Evolutionary conservation across 345 rosid genomes (phyloP).

Genomic region (Nephelium lappaceum): DNA sequence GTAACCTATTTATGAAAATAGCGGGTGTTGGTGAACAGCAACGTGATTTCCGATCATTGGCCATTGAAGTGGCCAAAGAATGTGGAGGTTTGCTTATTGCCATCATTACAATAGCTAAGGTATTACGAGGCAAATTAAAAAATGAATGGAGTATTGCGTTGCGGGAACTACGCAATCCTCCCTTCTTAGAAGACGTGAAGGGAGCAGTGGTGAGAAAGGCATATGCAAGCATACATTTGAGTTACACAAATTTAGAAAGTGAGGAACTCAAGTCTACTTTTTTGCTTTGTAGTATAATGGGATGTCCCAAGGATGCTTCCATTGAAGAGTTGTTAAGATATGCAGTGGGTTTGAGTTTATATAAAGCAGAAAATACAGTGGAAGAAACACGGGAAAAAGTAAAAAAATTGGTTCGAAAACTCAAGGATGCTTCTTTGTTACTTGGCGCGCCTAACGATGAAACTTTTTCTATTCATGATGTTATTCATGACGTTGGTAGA

Average conservation of each 20-base stretch:
- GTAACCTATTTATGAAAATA: slow-evolving; percentile 26
- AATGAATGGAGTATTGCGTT: slow-evolving; percentile 30
- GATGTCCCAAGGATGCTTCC: too few species aligned
- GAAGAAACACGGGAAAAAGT: slow-evolving; percentile 10
- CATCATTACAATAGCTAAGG: slow-evolving; percentile 14
- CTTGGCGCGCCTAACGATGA: neutral
- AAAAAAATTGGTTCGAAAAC: neutral
- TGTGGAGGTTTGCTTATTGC: slow-evolving; percentile 28
- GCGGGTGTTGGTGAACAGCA: slow-evolving; percentile 13
- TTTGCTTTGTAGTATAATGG: too few species aligned
- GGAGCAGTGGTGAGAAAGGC: too few species aligned
- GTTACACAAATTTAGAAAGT: too few species aligned
- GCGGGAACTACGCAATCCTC: neutral
- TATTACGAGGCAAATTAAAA: slow-evolving; percentile 3
- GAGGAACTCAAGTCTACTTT: too few species aligned
- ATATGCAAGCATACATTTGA: too few species aligned
- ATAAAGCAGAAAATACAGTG: neutral
- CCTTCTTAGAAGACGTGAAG: neutral
- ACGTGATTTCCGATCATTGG: slow-evolving; percentile 3
- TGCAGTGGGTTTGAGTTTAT: slow-evolving; percentile 16
- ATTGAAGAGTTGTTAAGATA: slow-evolving; percentile 4
- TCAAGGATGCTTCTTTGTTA: neutral
- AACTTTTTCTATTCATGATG: slow-evolving; percentile 6
- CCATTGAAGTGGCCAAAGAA: slow-evolving; percentile 7
- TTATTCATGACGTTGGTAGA: slow-evolving; percentile 11